Evolutionary conservation across 208 protist species (phyloP), one percentile per base, ranked within the genome.

Genomic region (Strigomonas oncopelti): DNA sequence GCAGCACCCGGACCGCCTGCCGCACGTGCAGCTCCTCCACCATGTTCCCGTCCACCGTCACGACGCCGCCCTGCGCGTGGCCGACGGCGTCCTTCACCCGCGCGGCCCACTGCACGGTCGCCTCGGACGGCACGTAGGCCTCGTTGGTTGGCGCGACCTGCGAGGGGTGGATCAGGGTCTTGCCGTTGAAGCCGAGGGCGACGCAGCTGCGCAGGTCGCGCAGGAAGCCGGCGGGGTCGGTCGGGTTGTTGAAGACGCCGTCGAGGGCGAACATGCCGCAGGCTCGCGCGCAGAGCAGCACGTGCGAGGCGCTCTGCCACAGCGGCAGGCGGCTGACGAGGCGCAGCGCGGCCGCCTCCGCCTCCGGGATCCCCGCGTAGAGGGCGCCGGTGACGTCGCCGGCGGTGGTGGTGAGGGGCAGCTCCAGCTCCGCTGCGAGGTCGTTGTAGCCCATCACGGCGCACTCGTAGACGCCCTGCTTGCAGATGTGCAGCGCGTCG

Each of bases 181-280:
- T 90, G 36, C 91, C 91, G 55, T 94, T 77, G 60, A 94, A 88
- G 0, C 91, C 91, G n/a, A 96, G 65, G 13, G 72, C 71, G 27
- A 78, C 76, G 56, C 77, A 82, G 61, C 71, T 70, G 28, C 59
- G 78, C 16, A 91, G 55, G 53, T 84, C 77, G 38, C 71, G 77
- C 31, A 60, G 67, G 67, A 96, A 92, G 54, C 88, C 85, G 8
- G n/a, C 67, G 14, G 65, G 75, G 71, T 92, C 87, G 13, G 84
- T 82, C 1, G 80, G 78, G 71, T 94, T 78, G 67, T 84, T 87
- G 76, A 88, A 93, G 61, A 87, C 75, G 8, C 72, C 88, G 57
- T 93, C 88, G 22, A 96, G 55, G 32, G 88, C 76, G 34, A 78
- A 74, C 82, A 96, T 91, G 55, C 81, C 54, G 34, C 82, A 56